Evolutionary conservation across 495 filamentous ascomycete genomes (phyloP).

Genomic region (Hypomontagnella submonticulosa): DNA sequence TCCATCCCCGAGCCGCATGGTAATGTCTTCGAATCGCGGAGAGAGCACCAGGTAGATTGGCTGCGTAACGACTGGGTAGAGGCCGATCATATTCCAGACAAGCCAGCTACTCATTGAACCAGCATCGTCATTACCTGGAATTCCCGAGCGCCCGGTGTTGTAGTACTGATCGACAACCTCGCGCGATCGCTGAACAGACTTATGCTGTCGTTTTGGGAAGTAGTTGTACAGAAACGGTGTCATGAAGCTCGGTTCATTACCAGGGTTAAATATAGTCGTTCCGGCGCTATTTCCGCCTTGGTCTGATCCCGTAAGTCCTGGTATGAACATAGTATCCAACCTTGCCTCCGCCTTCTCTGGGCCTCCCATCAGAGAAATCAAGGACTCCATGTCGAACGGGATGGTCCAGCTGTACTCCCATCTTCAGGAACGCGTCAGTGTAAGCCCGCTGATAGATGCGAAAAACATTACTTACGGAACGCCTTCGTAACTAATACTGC

Average conservation of each 20-base stretch:
- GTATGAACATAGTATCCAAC: slow-evolving; percentile 69
- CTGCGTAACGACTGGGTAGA: slow-evolving; percentile 71
- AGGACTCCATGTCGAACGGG: slow-evolving; percentile 70
- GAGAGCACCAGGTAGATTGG: slow-evolving; percentile 69
- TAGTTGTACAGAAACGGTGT: slow-evolving; percentile 77
- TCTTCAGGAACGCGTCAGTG: not conserved
- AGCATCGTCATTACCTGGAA: slow-evolving; percentile 73
- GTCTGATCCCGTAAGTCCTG: slow-evolving; percentile 51
- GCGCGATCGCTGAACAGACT: slow-evolving; percentile 66
- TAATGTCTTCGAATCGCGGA: slow-evolving; percentile 67
- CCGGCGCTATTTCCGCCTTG: slow-evolving; percentile 40
- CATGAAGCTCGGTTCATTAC: slow-evolving; percentile 74
- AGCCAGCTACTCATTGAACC: slow-evolving; percentile 74
- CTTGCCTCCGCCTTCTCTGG: slow-evolving; percentile 63
- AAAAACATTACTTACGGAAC: slow-evolving; percentile 50
- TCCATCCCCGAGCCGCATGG: slow-evolving; percentile 62
- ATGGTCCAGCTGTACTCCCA: slow-evolving; percentile 75
- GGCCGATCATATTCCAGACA: slow-evolving; percentile 72
- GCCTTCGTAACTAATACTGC: slow-evolving; percentile 66
- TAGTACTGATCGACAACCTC: slow-evolving; percentile 66
- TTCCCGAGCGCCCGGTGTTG: slow-evolving; percentile 57
- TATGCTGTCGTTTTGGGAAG: slow-evolving; percentile 63
- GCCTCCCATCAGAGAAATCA: slow-evolving; percentile 69
- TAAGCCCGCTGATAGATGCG: not conserved
- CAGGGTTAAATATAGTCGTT: slow-evolving; percentile 65